Base-by-base conservation (phyloP, 768 basidiomycete species). In the Kwoniella botswanensis region DNA sequence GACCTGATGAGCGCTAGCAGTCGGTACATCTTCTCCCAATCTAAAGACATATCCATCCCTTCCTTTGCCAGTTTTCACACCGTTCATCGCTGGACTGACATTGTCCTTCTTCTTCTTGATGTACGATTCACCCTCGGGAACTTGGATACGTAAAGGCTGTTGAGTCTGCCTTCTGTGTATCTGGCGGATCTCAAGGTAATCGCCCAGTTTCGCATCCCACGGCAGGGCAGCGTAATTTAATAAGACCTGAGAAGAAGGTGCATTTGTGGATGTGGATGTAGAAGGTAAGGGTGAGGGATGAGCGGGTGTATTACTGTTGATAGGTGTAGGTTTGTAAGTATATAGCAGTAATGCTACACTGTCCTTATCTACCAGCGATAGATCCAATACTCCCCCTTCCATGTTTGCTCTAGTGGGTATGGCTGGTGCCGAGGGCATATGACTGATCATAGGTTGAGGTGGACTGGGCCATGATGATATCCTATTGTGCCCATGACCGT, bases 111-210 rank as follows among this genome's bases (percentile, higher is more conserved):
- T 86, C 57, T 70, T 64, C 24, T 43, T 57, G 56, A 13, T 65
- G 41, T 67, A 57, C 7, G 68, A 35, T 68, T 87, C 85, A 92
- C 54, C 90, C 89, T 74, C 90, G 3, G 63, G 70, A 54, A 52
- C 43, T 24, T 56, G 46, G 2, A 67, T 64, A 21, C 29, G 54
- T 6, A 54, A 22, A 24, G 56, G 55, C 21, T 70, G 52, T 4
- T 26, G n/a, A 13, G 58, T 24, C 18, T 58, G 24, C 10, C 70
- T 56, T 10, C 65, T 61, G 42, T 71, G 61, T 21, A 74, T 71
- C 26, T 76, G 71, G 15, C 79, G 65, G 5, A 80, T 76, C 63
- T 80, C 79, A 35, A 78, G 74, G 58, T 80, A 80, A n/a, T 80
- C 79, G 3, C 77, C 79, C 1, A 74, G 68, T 61, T 68, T 60